Evolutionary conservation across 129 eudicot species (phyloP).

Genomic region (Flaveria bidentis): DNA sequence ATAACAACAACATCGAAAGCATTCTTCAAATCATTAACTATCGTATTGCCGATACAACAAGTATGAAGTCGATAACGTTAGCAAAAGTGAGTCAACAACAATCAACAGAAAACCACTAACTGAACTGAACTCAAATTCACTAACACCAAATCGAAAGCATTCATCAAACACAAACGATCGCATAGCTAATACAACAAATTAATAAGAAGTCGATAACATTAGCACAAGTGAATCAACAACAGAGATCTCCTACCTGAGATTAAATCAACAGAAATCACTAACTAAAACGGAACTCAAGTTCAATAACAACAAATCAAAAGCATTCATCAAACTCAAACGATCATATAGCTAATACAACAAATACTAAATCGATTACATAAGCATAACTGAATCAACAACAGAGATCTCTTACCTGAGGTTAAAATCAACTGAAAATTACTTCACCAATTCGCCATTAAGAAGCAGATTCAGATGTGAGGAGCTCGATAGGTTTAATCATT

Average conservation of each 20-base stretch:
- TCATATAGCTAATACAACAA: neutral
- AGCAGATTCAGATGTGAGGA: no score
- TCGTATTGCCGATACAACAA: neutral
- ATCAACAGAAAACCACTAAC: no score
- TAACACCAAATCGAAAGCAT: neutral
- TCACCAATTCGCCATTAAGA: no score
- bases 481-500: no score
- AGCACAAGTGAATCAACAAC: neutral
- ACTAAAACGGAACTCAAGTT: neutral
- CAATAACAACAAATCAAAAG: neutral
- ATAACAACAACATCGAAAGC: neutral
- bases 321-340: neutral
- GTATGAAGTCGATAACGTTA: neutral
- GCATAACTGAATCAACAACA: neutral
- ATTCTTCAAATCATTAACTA: neutral
- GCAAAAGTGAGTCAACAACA: neutral
- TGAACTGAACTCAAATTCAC: neutral
- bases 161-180: neutral
- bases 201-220: neutral
- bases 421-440: neutral
- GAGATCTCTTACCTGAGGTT: slow-evolving; percentile 30
- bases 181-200: neutral
- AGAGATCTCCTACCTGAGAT: slow-evolving; percentile 31
- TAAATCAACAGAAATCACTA: neutral
- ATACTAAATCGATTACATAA: neutral